phyloP scores from a whole-genome alignment of 2,329 filamentous ascomycete genomes.

The Xylaria sp. region DNA sequence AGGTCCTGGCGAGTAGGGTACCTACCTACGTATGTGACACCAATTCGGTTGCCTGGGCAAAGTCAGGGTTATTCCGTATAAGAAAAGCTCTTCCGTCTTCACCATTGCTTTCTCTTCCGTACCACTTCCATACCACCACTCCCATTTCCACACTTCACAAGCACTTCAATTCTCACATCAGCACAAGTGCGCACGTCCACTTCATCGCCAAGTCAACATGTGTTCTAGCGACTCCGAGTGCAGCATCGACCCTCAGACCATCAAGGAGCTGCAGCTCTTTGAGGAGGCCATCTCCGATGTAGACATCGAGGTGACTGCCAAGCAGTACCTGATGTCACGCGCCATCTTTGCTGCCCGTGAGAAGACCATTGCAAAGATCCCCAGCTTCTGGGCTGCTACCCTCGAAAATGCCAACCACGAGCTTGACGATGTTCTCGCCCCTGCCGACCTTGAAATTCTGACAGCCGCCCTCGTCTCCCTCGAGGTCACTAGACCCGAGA shows the following conservation, averaged over 20 bases:
- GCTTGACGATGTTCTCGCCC: constrained; percentile 59
- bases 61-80: constrained; percentile 13
- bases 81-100: constrained; percentile 6
- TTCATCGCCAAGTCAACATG: constrained; percentile 15
- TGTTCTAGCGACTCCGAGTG: constrained; percentile 25
- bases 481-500: constrained; percentile 43
- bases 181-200: too few relatives aligned
- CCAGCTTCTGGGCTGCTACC: constrained; percentile 64
- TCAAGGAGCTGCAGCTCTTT: constrained; percentile 33
- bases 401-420: constrained; percentile 53
- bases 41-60: constrained; percentile 18
- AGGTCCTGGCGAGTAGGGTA: background rate
- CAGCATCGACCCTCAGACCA: constrained; percentile 29
- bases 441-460: constrained; percentile 54
- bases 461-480: constrained; percentile 50
- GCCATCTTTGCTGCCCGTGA: constrained; percentile 53
- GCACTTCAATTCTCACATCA: too few relatives aligned
- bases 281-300: constrained; percentile 31
- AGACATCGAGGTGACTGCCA: constrained; percentile 32
- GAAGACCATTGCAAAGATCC: constrained; percentile 51
- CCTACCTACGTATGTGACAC: background rate
- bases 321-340: constrained; percentile 31
- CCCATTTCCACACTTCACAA: background rate
- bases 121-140: background rate
- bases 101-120: background rate